A percentile compares a stretch with the other conserved stretches of the same genome.
Evolutionary conservation across 805 yeast genomes (phyloP).

Genomic region (Tetrapisispora namnaoensis): DNA sequence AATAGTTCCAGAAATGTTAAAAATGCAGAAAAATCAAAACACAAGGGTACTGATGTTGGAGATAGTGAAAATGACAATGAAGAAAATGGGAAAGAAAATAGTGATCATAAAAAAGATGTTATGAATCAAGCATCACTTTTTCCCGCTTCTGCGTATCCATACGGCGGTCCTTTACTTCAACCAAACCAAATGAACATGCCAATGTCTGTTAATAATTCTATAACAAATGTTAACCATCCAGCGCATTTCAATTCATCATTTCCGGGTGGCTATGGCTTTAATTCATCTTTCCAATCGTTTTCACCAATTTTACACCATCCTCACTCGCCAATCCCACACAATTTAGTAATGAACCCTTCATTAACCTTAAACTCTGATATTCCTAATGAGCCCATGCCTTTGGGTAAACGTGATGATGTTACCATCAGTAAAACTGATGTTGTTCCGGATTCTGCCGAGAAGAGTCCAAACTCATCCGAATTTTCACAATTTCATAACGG

Average conservation of each 20-base stretch:
- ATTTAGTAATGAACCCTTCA: constrained; percentile 3
- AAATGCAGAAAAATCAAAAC: constrained; percentile 3
- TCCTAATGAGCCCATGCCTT: neutral
- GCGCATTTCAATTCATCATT: constrained; percentile 25
- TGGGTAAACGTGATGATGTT: neutral
- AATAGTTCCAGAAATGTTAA: constrained; percentile 7
- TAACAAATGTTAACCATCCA: constrained; percentile 20
- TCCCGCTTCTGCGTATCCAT: constrained; percentile 27
- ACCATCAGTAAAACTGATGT: neutral
- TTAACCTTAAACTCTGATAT: neutral
- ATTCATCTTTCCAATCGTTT: constrained; percentile 26
- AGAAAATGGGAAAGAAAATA: neutral
- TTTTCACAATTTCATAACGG: constrained; percentile 15
- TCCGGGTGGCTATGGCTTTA: constrained; percentile 26
- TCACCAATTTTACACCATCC: constrained; percentile 23
- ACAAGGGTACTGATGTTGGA: constrained; percentile 1
- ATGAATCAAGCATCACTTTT: constrained; percentile 6
- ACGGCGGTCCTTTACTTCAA: constrained; percentile 26
- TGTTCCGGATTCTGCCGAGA: neutral
- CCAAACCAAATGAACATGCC: constrained; percentile 12
- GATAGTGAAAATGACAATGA: neutral
- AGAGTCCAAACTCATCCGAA: neutral
- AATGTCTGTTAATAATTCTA: constrained; percentile 2
- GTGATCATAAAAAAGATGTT: neutral
- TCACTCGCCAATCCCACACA: constrained; percentile 18